These are phyloP conservation scores for Auxenochlorella pyrenoidosa DNA, from an alignment of 139 green algal genomes.

Conservation along the genomic window DNA sequence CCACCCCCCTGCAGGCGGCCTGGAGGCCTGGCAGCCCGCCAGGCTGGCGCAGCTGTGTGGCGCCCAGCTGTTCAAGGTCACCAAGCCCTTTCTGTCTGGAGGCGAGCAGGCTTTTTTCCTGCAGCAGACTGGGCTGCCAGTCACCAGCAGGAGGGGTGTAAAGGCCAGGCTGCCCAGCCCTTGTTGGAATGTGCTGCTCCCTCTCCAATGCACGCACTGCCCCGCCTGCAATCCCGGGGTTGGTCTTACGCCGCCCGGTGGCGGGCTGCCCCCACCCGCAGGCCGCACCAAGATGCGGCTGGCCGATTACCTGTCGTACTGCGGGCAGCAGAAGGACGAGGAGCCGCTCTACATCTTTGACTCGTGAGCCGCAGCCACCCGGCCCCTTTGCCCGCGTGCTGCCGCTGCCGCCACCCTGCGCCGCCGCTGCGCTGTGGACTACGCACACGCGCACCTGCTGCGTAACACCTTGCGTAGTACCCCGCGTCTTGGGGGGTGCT, in stretches of 20 bases:
- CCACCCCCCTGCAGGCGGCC: not conserved
- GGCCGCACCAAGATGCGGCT: constrained; percentile 38
- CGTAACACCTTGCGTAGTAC: no score
- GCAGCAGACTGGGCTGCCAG: no score
- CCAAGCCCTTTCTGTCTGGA: constrained; percentile 24
- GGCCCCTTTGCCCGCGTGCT: not conserved
- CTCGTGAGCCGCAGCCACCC: constrained; percentile 4
- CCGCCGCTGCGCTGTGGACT: no score
- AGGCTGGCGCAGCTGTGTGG: not conserved
- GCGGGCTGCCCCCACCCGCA: not conserved
- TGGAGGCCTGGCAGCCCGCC: constrained; percentile 7
- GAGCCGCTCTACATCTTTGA: constrained; percentile 53
- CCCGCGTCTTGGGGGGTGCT: no score
- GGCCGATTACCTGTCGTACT: constrained; percentile 30
- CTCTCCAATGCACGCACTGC: not conserved
- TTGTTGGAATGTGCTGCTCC: not conserved
- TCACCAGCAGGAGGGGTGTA: no score
- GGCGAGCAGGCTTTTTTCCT: not conserved
- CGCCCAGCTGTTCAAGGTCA: constrained; percentile 14
- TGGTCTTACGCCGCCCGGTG: no score
- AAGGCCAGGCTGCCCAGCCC: no score
- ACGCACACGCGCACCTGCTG: no score
- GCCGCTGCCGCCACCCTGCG: not conserved
- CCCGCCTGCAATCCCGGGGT: no score
- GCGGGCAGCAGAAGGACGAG: constrained; percentile 26